Conservation (phyloP, 169 alveolate species). For the Plasmodium gaboni region DNA sequence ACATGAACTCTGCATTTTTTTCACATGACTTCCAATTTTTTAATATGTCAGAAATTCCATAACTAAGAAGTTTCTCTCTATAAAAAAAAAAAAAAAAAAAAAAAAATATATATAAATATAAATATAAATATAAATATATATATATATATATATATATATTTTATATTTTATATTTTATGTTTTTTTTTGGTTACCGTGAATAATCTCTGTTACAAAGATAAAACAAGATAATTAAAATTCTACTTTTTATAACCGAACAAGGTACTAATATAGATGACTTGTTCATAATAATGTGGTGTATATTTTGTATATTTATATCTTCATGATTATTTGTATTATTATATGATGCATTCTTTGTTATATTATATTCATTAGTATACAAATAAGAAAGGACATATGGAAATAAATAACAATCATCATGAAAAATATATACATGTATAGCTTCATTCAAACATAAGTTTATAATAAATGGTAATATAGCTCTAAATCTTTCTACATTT, state of each 20-base stretch:
- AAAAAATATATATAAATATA: too few species aligned
- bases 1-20: slow-evolving; percentile 15
- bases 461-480: slow-evolving; percentile 22
- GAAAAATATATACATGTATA: slow-evolving; percentile 13
- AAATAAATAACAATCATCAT: slow-evolving; percentile 30
- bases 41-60: slow-evolving; percentile 20
- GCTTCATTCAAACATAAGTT: slow-evolving; percentile 28
- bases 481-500: slow-evolving; percentile 7
- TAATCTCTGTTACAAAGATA: background rate
- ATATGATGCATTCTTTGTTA: background rate
- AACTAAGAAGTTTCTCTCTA: slow-evolving; percentile 32
- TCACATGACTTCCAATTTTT: slow-evolving; percentile 29
- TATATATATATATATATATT: too few species aligned
- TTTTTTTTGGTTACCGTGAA: background rate
- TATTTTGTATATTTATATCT: background rate
- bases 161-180: background rate
- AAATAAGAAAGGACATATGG: slow-evolving; percentile 26
- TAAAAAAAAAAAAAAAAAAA: background rate
- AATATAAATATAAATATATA: too few species aligned
- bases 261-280: slow-evolving; percentile 11
- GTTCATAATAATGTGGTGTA: slow-evolving; percentile 16
- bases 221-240: slow-evolving; percentile 19
- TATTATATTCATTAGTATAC: background rate
- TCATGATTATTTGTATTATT: background rate
- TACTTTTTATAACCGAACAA: slow-evolving; percentile 22